Evolutionary conservation across 2,329 filamentous ascomycete genomes (phyloP).

Genomic region (Zymoseptoria ardabiliae): DNA sequence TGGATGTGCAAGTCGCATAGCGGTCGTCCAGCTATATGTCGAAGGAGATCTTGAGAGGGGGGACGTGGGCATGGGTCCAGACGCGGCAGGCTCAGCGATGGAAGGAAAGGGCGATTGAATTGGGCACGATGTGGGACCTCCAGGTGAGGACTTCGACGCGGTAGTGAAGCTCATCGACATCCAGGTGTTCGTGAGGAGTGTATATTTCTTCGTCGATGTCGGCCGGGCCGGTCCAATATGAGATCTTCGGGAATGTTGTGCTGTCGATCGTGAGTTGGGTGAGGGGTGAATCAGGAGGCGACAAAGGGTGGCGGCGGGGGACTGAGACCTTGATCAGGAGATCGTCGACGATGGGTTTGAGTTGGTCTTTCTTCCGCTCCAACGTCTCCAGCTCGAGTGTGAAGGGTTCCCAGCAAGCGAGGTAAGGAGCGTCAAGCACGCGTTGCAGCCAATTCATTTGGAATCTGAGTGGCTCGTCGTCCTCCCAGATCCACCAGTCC

Average conservation of each 20-base stretch:
- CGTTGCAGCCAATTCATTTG: slow-evolving; percentile 19
- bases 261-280: slow-evolving; percentile 10
- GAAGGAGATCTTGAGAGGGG: not conserved
- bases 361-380: slow-evolving; percentile 38
- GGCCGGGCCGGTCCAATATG: slow-evolving; percentile 42
- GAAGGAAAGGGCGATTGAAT: not conserved
- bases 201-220: slow-evolving; percentile 35
- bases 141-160: slow-evolving; percentile 38
- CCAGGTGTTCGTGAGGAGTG: slow-evolving; percentile 38
- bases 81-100: not conserved
- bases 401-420: slow-evolving; percentile 22
- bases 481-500: slow-evolving; percentile 34
- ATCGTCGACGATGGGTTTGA: slow-evolving; percentile 37
- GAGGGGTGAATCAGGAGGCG: not conserved
- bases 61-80: not conserved
- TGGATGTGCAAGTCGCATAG: too few relatives aligned
- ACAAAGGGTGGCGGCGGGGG: slow-evolving; percentile 2
- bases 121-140: slow-evolving; percentile 4
- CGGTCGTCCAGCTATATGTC: too few relatives aligned
- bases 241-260: slow-evolving; percentile 19
- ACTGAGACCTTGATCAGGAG: slow-evolving; percentile 20
- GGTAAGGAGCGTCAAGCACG: slow-evolving; percentile 19
- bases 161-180: slow-evolving; percentile 36
- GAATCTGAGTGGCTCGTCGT: slow-evolving; percentile 22
- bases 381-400: slow-evolving; percentile 40